Evolutionary conservation across 208 protist species (phyloP).

Genomic region (Jaenimonas drosophilae): DNA sequence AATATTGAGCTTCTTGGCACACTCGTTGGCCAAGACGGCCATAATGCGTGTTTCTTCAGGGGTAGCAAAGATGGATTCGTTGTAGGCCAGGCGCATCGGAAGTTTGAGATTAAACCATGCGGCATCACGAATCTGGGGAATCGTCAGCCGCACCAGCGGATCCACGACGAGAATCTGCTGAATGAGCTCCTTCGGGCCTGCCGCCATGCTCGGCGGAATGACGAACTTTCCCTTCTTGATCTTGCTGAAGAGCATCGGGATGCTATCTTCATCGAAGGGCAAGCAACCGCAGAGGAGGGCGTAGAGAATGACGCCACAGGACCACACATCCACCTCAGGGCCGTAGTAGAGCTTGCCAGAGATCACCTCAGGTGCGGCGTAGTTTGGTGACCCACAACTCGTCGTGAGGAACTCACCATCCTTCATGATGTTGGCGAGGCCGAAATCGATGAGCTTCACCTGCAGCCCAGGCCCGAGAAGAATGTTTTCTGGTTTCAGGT

Average conservation of each 20-base stretch:
- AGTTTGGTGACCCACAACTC: conserved; percentile 91
- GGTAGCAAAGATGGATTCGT: conserved; percentile 52
- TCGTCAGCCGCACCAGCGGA: conserved; percentile 79
- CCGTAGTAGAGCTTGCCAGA: conserved; percentile 89
- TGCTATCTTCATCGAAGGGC: conserved; percentile 90
- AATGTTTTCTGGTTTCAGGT: conserved; percentile 93
- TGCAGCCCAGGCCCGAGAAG: conserved; percentile 80
- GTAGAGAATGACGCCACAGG: conserved; percentile 93
- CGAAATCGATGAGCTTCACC: conserved; percentile 95
- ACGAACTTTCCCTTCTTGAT: conserved; percentile 86
- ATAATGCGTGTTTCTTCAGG: conserved; percentile 55
- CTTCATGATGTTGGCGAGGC: conserved; percentile 91
- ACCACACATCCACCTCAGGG: conserved; percentile 92
- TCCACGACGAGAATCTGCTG: conserved; percentile 85
- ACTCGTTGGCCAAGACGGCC: conserved; percentile 49
- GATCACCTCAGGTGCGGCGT: conserved; percentile 93
- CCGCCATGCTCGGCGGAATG: conserved; percentile 49
- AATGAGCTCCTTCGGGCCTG: conserved; percentile 68
- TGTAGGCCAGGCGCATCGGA: conserved; percentile 70
- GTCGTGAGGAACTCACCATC: conserved; percentile 86
- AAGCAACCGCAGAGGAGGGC: conserved; percentile 88
- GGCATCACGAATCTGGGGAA: conserved; percentile 87
- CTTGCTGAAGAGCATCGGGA: conserved; percentile 86
- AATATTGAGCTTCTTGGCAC: conserved; percentile 33
- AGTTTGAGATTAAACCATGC: conserved; percentile 82